phyloP scores from a whole-genome alignment of 2,329 filamentous ascomycete species.

The Aspergillus pseudoviridinutans region DNA sequence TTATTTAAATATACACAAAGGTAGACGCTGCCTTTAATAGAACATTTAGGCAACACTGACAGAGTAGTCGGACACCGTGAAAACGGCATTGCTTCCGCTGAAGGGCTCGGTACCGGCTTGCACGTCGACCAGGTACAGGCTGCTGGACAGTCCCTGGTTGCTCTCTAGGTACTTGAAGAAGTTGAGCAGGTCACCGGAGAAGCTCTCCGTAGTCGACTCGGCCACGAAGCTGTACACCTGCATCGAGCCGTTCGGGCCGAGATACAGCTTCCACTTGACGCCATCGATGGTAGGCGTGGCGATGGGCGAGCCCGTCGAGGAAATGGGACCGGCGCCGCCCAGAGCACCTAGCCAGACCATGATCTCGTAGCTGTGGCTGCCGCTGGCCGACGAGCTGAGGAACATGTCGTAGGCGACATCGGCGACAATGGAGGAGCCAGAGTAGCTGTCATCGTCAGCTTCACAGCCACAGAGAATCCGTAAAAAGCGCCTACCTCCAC shows the following conservation, averaged over 20 bases:
- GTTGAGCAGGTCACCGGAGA: slow-evolving; percentile 53
- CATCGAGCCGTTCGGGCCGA: slow-evolving; percentile 56
- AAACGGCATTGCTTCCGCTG: slow-evolving; percentile 24
- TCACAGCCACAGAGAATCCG: neutral
- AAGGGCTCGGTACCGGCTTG: slow-evolving; percentile 38
- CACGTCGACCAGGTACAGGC: slow-evolving; percentile 52
- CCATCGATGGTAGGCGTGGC: slow-evolving; percentile 54
- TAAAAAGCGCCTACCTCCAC: slow-evolving; percentile 34
- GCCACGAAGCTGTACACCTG: slow-evolving; percentile 60
- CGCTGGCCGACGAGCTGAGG: slow-evolving; percentile 46
- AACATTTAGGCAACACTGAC: slow-evolving; percentile 22
- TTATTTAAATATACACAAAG: neutral
- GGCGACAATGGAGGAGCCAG: slow-evolving; percentile 48
- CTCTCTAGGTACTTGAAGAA: slow-evolving; percentile 57
- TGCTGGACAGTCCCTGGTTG: slow-evolving; percentile 29
- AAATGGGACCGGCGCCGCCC: slow-evolving; percentile 56
- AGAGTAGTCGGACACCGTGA: slow-evolving; percentile 29
- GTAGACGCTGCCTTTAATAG: neutral
- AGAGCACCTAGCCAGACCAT: slow-evolving; percentile 64
- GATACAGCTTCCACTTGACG: slow-evolving; percentile 55
- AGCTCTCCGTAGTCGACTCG: slow-evolving; percentile 45
- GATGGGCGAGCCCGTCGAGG: slow-evolving; percentile 46
- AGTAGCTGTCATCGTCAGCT: slow-evolving; percentile 37
- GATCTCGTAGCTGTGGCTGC: slow-evolving; percentile 55
- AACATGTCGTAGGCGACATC: slow-evolving; percentile 63